phyloP scores from a whole-genome alignment of 169 alveolate species.

The Eimeria brunetti region DNA sequence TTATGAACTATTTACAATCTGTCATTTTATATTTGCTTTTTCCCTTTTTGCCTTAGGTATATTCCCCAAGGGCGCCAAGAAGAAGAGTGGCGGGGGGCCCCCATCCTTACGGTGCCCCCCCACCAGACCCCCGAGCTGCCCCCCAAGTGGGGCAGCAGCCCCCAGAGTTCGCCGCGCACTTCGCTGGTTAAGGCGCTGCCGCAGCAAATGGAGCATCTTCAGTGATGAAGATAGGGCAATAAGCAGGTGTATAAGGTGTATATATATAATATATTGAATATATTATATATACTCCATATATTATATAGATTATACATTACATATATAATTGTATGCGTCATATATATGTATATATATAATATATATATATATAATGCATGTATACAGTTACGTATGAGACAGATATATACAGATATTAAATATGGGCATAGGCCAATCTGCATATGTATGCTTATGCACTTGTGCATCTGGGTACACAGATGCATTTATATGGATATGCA shows the following conservation, averaged over 20 bases:
- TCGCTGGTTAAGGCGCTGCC: constrained; percentile 24
- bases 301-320: no score
- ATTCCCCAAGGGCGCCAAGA: constrained; percentile 75
- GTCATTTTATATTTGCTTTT: no score
- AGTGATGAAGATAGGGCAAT: not conserved
- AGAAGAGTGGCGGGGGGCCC: constrained; percentile 80
- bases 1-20: no score
- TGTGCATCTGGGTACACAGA: not conserved
- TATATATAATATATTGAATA: no score
- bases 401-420: not conserved
- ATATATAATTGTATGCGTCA: no score
- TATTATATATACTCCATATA: no score
- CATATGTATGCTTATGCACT: no score
- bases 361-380: not conserved
- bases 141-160: constrained; percentile 72
- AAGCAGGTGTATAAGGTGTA: no score
- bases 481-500: not conserved
- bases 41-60: constrained; percentile 39
- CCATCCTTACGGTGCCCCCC: constrained; percentile 73
- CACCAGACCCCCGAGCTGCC: constrained; percentile 77
- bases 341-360: no score
- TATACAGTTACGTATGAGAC: not conserved
- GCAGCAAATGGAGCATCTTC: constrained; percentile 5
- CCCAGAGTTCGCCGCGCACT: constrained; percentile 36
- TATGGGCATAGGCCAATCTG: not conserved